phyloP scores from a whole-genome alignment of 805 yeast species.

The Debaryomyces maramus region DNA sequence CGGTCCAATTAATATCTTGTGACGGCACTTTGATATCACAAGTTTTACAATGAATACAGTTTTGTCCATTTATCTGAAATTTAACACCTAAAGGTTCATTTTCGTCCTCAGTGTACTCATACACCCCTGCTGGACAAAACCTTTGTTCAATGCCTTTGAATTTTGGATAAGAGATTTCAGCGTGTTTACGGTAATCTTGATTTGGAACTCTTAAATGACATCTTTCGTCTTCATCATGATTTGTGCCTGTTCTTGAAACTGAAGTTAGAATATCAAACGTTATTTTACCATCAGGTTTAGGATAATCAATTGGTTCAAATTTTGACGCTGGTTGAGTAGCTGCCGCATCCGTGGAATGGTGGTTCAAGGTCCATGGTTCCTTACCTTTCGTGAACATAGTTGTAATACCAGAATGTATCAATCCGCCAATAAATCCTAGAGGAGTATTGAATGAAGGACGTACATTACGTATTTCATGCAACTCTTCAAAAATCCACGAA shows the following conservation, averaged over 20 bases:
- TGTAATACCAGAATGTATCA: slow-evolving; percentile 79
- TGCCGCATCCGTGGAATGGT: slow-evolving; percentile 67
- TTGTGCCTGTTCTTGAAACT: slow-evolving; percentile 96
- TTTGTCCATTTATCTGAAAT: slow-evolving; percentile 93
- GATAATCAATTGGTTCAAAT: slow-evolving; percentile 75
- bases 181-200: slow-evolving; percentile 66
- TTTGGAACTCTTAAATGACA: slow-evolving; percentile 73
- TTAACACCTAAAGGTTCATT: slow-evolving; percentile 59
- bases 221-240: slow-evolving; percentile 91
- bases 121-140: slow-evolving; percentile 98
- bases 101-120: slow-evolving; percentile 83
- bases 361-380: slow-evolving; percentile 85
- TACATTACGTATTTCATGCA: slow-evolving; percentile 81
- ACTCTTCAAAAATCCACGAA: slow-evolving; percentile 87
- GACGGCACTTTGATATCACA: slow-evolving; percentile 97
- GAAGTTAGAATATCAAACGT: slow-evolving; percentile 91
- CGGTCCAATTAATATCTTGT: slow-evolving; percentile 92
- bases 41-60: slow-evolving; percentile 97
- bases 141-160: slow-evolving; percentile 86
- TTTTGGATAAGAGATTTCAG: slow-evolving; percentile 66
- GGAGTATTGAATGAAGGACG: slow-evolving; percentile 86
- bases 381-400: slow-evolving; percentile 76
- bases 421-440: slow-evolving; percentile 79
- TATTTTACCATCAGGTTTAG: slow-evolving; percentile 92
- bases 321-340: slow-evolving; percentile 68